Conservation (phyloP, 176 grass and related monocot genomes). For the Puccinellia tenuiflora region DNA sequence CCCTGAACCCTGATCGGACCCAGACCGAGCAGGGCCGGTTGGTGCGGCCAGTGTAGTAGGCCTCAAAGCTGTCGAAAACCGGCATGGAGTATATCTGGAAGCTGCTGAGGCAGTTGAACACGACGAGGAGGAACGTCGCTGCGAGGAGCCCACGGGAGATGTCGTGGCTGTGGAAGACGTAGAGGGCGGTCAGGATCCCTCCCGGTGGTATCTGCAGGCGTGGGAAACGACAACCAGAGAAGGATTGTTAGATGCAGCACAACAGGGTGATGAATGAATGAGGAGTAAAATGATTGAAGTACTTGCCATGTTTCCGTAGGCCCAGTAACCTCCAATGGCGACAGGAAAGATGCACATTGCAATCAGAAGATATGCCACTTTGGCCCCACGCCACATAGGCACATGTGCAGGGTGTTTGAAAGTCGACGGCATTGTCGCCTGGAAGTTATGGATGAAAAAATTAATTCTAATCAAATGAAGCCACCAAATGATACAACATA, state of each 20-base stretch:
- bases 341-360: slow-evolving; percentile 93
- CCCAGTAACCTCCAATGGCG: slow-evolving; percentile 90
- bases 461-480: not conserved
- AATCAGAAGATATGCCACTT: slow-evolving; percentile 75
- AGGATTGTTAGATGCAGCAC: slow-evolving; percentile 8
- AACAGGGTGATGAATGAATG: not conserved
- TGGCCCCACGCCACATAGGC: slow-evolving; percentile 95
- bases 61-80: slow-evolving; percentile 90
- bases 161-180: slow-evolving; percentile 79
- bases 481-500: not conserved
- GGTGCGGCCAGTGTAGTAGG: slow-evolving; percentile 80
- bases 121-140: slow-evolving; percentile 71
- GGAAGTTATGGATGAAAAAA: slow-evolving; percentile 7
- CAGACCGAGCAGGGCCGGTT: slow-evolving; percentile 86
- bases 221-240: slow-evolving; percentile 23
- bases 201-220: slow-evolving; percentile 69
- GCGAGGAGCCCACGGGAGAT: slow-evolving; percentile 65
- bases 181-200: slow-evolving; percentile 79
- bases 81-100: slow-evolving; percentile 99
- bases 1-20: slow-evolving; percentile 78
- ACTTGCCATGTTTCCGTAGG: slow-evolving; percentile 95
- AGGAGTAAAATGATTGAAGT: slow-evolving; percentile 14
- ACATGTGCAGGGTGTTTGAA: slow-evolving; percentile 96
- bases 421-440: slow-evolving; percentile 96
- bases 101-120: slow-evolving; percentile 96